Conservation (phyloP, 495 filamentous ascomycete genomes). For the Xylaria sp. region DNA sequence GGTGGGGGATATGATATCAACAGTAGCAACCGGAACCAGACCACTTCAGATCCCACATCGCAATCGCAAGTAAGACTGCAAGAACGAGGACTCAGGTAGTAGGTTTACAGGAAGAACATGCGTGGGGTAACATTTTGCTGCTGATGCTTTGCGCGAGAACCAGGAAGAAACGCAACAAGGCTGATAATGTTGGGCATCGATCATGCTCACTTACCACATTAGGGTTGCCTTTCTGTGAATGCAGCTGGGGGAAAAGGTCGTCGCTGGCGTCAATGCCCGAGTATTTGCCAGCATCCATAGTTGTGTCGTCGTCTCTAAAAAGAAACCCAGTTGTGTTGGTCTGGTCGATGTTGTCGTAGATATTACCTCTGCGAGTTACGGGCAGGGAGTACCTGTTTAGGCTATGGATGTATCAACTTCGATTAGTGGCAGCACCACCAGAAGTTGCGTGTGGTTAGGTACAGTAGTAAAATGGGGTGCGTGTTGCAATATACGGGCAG, state of each 20-base stretch:
- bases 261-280: slow-evolving; percentile 78
- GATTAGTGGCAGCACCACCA: slow-evolving; percentile 20
- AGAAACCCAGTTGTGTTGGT: slow-evolving; percentile 84
- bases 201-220: slow-evolving; percentile 67
- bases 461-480: neutral
- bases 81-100: neutral
- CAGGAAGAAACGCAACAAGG: neutral
- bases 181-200: neutral
- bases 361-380: slow-evolving; percentile 69
- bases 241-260: slow-evolving; percentile 83
- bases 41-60: neutral
- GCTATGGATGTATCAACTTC: slow-evolving; percentile 48
- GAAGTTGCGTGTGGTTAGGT: slow-evolving; percentile 1
- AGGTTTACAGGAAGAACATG: neutral
- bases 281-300: slow-evolving; percentile 61
- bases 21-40: neutral
- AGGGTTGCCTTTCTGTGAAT: slow-evolving; percentile 71
- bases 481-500: neutral
- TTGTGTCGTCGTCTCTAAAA: slow-evolving; percentile 81
- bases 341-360: slow-evolving; percentile 65
- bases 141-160: neutral
- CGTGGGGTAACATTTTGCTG: neutral
- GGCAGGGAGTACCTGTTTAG: slow-evolving; percentile 92
- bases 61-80: neutral
- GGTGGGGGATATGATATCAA: neutral